Evolutionary conservation across 768 basidiomycete species (phyloP), one percentile per base, ranked within the genome.

Genomic region (Dentipellis sp.): DNA sequence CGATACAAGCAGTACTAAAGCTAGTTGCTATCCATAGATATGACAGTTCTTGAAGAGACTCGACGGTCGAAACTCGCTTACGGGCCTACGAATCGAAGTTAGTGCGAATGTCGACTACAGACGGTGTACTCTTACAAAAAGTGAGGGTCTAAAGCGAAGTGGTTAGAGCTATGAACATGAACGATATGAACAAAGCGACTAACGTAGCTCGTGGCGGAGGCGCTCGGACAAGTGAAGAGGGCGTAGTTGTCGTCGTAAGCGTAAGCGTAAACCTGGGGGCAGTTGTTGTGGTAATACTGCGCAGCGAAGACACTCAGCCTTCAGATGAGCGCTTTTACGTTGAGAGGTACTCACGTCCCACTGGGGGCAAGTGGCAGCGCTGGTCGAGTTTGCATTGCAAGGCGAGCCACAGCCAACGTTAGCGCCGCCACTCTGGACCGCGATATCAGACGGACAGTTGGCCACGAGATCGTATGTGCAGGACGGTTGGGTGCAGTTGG

Each of bases 401-500:
- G 39, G 39, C 12, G 39, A 40, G 39, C 39, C 10, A 17, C 39
- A 40, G 10, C 14, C 39, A 17, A 40, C 39, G 11, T 17, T 12
- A 12, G 12, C 14, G 14, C 39, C 39, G n/a, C n/a, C n/a, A 12
- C 17, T 17, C 14, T 12, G 12, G 39, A 40, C 39, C 5, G 47
- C 47, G 19, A 49, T 49, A 6, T 14, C 23, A 49, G 10, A 54
- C 58, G n/a, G 45, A 61, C 64, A 66, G 42, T 59, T 55, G 8
- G 64, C 60, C 10, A 58, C 62, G 16, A 66, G 59, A 50, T 66
- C 65, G 34, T 60, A 58, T 14, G 60, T 40, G 52, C 65, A 66
- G 38, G 59, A 56, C 11, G 64, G 62, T 22, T 63, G 49, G 21
- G 62, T 58, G 52, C 64, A 65, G 23, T 59, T 63, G 39, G 14